A percentile compares a stretch with the other conserved stretches of the same genome.
These are phyloP conservation scores for Podospora comata DNA, from an alignment of 495 filamentous ascomycete genomes.

Conservation along the genomic window DNA sequence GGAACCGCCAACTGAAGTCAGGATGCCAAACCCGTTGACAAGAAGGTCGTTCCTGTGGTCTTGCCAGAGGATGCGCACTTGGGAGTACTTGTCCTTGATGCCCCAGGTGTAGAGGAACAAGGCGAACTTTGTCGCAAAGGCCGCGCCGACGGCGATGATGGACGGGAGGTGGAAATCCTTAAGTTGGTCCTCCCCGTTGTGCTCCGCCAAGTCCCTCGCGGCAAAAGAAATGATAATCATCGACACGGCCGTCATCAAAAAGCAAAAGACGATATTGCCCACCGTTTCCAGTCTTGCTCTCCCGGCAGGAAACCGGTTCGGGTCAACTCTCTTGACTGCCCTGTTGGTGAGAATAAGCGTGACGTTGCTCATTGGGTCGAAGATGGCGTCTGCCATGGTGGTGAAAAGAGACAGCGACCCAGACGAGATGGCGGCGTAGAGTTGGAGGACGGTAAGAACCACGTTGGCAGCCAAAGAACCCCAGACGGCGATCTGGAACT, in stretches of 20 bases:
- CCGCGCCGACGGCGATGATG: conserved; percentile 80
- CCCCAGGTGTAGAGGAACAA: conserved; percentile 93
- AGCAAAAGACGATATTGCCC: conserved; percentile 96
- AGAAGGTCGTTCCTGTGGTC: conserved; percentile 88
- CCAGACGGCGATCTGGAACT: conserved; percentile 83
- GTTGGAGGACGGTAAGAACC: conserved; percentile 70
- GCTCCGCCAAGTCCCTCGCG: conserved; percentile 58
- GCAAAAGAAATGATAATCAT: conserved; percentile 89
- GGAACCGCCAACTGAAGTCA: conserved; percentile 81
- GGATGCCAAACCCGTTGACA: conserved; percentile 86
- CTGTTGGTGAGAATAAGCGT: conserved; percentile 85
- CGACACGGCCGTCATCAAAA: conserved; percentile 90
- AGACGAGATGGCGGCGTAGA: conserved; percentile 85
- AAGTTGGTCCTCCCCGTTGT: conserved; percentile 38
- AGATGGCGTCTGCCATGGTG: conserved; percentile 95
- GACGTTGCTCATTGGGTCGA: conserved; percentile 89
- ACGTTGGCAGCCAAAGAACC: conserved; percentile 89
- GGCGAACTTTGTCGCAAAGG: conserved; percentile 76
- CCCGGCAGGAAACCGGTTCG: conserved; percentile 85
- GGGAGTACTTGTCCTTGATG: conserved; percentile 77
- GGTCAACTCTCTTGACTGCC: conserved; percentile 83
- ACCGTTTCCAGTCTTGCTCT: conserved; percentile 95
- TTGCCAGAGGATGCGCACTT: conserved; percentile 90
- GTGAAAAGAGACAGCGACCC: conserved; percentile 92
- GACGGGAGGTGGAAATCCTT: conserved; percentile 77